Base-by-base conservation (phyloP, 2,329 filamentous ascomycete genomes). In the Magnaporthales sp. region DNA sequence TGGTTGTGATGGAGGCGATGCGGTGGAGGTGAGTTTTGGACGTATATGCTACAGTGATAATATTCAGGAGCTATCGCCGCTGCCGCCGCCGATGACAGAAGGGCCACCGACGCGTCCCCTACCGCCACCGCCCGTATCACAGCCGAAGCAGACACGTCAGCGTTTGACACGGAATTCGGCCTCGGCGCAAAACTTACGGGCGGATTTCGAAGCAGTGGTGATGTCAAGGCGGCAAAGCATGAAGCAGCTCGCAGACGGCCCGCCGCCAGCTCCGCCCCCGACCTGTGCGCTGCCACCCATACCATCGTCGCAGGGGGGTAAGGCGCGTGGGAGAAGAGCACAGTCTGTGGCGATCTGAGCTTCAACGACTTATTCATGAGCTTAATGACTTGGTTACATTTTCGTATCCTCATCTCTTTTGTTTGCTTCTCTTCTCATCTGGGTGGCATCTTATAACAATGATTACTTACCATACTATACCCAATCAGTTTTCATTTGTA, bases 221-320 rank as follows among this genome's bases (percentile, higher is more conserved):
- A 38, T 69, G 29, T 78, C 77, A 65, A 60, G 64, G 30, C 77
- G 82, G 29, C 78, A 80, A 66, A 85, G 83, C 73, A 80, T 85
- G 79, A 80, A 83, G 6, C 81, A 84, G 29, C 75, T 85, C 51
- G 75, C 75, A 1, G 79, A 82, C 13, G 82, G 81, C 0, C 83
- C 83, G 31, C 84, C 84, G 1, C 83, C 80, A 19, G 81, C 78
- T 15, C 84, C 84, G 7, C 84, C 84, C 5, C 84, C 84, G 27
- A 85, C 77, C 11, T 81, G 80, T 69, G 83, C 84, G 15, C 77
- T 87, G 26, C 84, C 84, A 22, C 84, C 84, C 0, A 78, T 86
- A 54, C 84, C 83, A 4, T 75, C 71, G 60, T 9, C 27, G n/a
- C 62, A 51, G 54, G 54, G 54, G 54, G 8, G 3, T n/a, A 58